phyloP scores from a whole-genome alignment of 148 eudicot genomes.

The Fagopyrum tataricum region DNA sequence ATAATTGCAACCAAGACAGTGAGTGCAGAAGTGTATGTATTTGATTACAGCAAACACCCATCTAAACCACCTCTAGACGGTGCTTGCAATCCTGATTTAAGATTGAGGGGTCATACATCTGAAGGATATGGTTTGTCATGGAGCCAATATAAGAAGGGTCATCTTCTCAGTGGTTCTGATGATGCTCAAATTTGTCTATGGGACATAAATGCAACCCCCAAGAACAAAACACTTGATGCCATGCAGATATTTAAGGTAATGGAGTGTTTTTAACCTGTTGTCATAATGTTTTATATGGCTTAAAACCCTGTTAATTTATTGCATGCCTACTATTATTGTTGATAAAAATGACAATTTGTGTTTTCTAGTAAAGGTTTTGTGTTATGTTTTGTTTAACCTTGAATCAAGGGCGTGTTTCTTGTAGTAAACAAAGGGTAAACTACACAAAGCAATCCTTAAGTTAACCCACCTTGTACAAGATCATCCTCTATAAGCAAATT shows the following conservation, averaged over 20 bases:
- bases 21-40: conserved; percentile 81
- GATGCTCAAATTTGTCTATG: conserved; percentile 79
- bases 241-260: conserved; percentile 66
- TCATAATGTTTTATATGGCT: not conserved
- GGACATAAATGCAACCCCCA: conserved; percentile 66
- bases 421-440: not conserved
- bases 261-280: not conserved
- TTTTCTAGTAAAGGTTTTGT: not conserved
- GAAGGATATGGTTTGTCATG: conserved; percentile 89
- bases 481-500: not conserved
- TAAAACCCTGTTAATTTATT: not conserved
- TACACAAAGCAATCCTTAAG: not conserved
- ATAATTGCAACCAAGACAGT: conserved; percentile 83
- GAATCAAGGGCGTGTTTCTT: not conserved
- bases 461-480: not conserved
- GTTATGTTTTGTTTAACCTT: not conserved
- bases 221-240: conserved; percentile 56
- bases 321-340: not conserved
- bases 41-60: conserved; percentile 87
- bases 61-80: conserved; percentile 86
- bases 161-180: conserved; percentile 73
- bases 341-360: not conserved
- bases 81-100: conserved; percentile 74
- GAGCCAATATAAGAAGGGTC: conserved; percentile 69
- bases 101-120: conserved; percentile 73